Evolutionary conservation across 805 yeast genomes (phyloP), one percentile per base, ranked within the genome.

Genomic region (Candida manassasensis): DNA sequence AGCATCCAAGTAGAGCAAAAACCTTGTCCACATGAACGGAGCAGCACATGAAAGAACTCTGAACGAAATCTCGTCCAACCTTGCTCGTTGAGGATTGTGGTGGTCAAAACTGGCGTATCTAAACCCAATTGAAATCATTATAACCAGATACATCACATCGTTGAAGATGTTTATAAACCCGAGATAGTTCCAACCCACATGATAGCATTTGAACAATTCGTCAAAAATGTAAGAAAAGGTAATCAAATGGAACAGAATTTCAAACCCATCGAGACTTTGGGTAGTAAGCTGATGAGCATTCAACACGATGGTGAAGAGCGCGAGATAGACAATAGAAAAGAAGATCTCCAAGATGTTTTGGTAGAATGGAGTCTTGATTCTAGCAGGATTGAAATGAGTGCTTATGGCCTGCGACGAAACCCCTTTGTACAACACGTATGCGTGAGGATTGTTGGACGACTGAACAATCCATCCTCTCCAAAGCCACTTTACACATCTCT

Each of bases 381-480:
- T 68, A 35, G 81, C 86, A 0, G 95, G 90, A 46, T 81, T 79
- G 47, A 84, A 85, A 57, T 87, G 96, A 3, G 72, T 57, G 35
- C 59, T 44, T 39, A 84, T 63, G 10, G 69, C 62, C 4, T 77
- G 62, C 16, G 79, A 75, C 1, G 77, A 67, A 10, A 79, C 73
- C 0, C 77, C 78, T 41, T 69, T 73, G 55, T 81, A 85, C 37
- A 80, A 50, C 17, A 76, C 79, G 48, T 82, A 87, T 11, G 79
- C 77, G 16, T 74, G 70, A 4, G 93, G 85, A 51, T 85, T 86
- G 10, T 55, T 57, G 9, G 79, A 75, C 15, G 82, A 74, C 58
- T 86, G 95, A 34, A 84, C 71, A 42, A 87, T 84, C 95, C 95
- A 85, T 19, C 96, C 96, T 38, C 89, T 67, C 96, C 96, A 87